Base-by-base conservation (phyloP, 202 grass and related monocot genomes). In the Bolboschoenoplectus hybrid region DNA sequence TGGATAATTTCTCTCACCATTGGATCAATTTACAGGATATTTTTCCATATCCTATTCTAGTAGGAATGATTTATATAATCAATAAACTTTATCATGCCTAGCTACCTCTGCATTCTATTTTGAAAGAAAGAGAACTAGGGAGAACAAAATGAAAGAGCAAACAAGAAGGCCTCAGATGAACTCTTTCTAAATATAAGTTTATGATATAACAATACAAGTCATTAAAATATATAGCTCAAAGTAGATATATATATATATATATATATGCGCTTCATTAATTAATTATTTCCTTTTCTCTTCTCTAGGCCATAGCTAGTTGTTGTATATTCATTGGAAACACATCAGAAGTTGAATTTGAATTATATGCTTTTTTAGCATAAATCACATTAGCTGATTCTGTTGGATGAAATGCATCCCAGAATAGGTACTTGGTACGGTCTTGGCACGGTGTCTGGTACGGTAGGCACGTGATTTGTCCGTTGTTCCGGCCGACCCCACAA, bases 371-470 rank as follows among this genome's bases (percentile, higher is more conserved):
- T 68, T 26, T 84, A 16, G 96, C 93, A 40, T 90, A 91, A 56
- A 95, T 76, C n/a, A 75, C 52, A 79, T 98, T 93, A 8, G 91
- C 95, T 1, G 82, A 84, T 81, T 97, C 95, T 0, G 95, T 97
- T 19, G 93, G 95, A 88, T 97, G 95, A 92, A 97, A 97, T 0
- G 95, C 93, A 41, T 97, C 95, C 95, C 95, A 97, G 84, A 93
- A 97, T 41, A 97, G 14, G 93, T 95, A 97, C 7, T 84, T 84
- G 81, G 26, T 81, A 16, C 93, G 88, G 84, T 95, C 89, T 2
- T 56, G 43, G 74, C 95, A 98, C 0, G 95, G 93, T 8, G 7
- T 87, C 82, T 98, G 93, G 87, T 91, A 81, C 0, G 95, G 95
- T 68, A 98, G 78, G 86, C 95, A 98, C 26, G 95, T 98, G 80